These are phyloP conservation scores for Aspergillus fructus DNA, from an alignment of 2,329 filamentous ascomycete species.

Conservation along the genomic window DNA sequence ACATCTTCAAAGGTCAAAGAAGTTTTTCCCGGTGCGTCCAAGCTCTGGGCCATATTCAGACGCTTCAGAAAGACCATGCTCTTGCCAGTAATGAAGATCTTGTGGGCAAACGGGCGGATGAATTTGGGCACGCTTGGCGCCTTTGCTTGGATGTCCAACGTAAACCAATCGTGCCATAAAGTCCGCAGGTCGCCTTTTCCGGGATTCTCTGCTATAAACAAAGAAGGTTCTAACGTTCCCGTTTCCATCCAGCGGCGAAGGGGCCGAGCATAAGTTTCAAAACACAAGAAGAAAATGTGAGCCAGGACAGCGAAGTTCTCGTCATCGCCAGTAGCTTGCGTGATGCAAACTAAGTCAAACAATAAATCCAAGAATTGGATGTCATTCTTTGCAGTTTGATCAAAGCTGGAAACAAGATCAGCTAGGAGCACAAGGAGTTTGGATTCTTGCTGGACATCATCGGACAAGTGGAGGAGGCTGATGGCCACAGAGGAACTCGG, in stretches of 20 bases:
- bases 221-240: conserved; percentile 65
- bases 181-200: conserved; percentile 59
- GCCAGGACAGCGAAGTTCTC: conserved; percentile 63
- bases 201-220: conserved; percentile 68
- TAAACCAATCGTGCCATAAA: conserved; percentile 75
- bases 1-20: conserved; percentile 31
- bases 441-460: conserved; percentile 56
- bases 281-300: conserved; percentile 74
- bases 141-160: conserved; percentile 59
- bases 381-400: conserved; percentile 48
- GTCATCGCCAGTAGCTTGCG: conserved; percentile 68
- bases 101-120: conserved; percentile 65
- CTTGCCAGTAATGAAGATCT: conserved; percentile 85
- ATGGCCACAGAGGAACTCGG: conserved; percentile 57
- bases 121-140: conserved; percentile 71
- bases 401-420: conserved; percentile 59
- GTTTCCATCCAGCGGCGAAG: conserved; percentile 82
- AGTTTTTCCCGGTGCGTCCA: conserved; percentile 36
- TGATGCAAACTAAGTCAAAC: conserved; percentile 66
- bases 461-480: conserved; percentile 64
- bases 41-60: conserved; percentile 51
- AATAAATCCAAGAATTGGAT: conserved; percentile 78
- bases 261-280: conserved; percentile 77
- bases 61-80: conserved; percentile 80
- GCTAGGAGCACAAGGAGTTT: conserved; percentile 61